A percentile compares a stretch with the other conserved stretches of the same genome.
Conservation (phyloP, 345 rosid species). For the Eucalyptus pauciflora region DNA sequence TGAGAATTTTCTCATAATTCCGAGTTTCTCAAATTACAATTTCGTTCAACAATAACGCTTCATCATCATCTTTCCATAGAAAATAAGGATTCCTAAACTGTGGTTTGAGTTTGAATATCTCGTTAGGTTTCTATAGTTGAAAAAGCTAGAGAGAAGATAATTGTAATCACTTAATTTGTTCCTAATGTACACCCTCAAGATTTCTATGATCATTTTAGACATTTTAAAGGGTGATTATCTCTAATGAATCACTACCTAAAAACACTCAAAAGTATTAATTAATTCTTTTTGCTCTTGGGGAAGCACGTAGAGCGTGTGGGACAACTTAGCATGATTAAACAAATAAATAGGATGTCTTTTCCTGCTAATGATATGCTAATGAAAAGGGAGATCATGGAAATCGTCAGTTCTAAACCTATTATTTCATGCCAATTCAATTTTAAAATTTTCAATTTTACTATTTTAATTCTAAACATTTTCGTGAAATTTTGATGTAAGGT, state of each 20-base stretch:
- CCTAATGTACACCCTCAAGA: not conserved
- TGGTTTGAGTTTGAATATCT: not conserved
- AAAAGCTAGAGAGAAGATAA: not conserved
- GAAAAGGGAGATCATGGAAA: not conserved
- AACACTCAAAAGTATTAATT: not conserved
- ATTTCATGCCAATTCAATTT: not conserved
- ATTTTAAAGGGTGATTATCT: not conserved
- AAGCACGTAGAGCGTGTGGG: not conserved
- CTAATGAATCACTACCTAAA: not conserved
- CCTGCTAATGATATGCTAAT: not conserved
- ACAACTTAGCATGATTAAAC: not conserved
- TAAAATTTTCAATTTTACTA: not conserved
- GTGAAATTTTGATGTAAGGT: fast-evolving
- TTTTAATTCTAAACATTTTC: fast-evolving
- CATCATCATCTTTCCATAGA: not conserved
- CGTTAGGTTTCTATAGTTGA: not conserved
- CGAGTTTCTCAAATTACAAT: not conserved
- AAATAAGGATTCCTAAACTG: not conserved
- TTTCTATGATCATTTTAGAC: not conserved
- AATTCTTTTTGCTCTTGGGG: not conserved
- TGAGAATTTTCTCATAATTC: not conserved
- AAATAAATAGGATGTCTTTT: not conserved
- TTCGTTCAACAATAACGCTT: not conserved
- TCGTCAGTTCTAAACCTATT: not conserved
- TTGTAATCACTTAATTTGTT: not conserved